Evolutionary conservation across 2,329 filamentous ascomycete species (phyloP).

Genomic region (Aspergillus quadrilineatus): DNA sequence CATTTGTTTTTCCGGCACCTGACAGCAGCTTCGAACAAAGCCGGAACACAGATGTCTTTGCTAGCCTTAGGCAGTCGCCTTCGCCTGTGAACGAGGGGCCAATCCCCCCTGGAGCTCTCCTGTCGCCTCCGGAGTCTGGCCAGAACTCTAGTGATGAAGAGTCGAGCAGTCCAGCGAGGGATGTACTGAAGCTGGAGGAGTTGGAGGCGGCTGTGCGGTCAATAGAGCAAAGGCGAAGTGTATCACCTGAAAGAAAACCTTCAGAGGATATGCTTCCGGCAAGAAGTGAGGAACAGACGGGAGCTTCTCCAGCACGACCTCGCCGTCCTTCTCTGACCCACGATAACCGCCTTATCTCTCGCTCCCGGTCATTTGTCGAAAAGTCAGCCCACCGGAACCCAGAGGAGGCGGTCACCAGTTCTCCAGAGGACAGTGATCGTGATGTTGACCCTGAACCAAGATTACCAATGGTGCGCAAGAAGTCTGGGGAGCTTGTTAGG

Average conservation of each 20-base stretch:
- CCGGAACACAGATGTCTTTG: constrained; percentile 43
- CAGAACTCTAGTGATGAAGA: constrained; percentile 80
- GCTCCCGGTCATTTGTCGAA: constrained; percentile 61
- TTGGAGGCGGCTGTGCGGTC: constrained; percentile 79
- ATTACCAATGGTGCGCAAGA: constrained; percentile 94
- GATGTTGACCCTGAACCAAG: constrained; percentile 67
- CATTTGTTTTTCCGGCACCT: constrained; percentile 31
- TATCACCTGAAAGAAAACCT: constrained; percentile 32
- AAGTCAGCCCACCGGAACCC: constrained; percentile 50
- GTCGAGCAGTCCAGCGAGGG: constrained; percentile 41
- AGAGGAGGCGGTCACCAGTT: constrained; percentile 44
- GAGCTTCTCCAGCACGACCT: constrained; percentile 20
- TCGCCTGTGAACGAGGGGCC: constrained; percentile 73
- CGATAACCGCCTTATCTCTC: constrained; percentile 60
- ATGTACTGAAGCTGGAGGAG: constrained; percentile 57
- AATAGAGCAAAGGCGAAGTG: constrained; percentile 55
- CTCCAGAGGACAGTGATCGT: constrained; percentile 49
- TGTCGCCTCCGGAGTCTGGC: constrained; percentile 86
- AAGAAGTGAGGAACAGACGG: constrained; percentile 32
- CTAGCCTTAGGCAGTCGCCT: constrained; percentile 76
- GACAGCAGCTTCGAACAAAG: constrained; percentile 24
- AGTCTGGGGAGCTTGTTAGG: constrained; percentile 93
- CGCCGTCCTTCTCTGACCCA: constrained; percentile 48
- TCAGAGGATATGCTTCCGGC: constrained; percentile 22
- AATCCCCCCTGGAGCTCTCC: constrained; percentile 80